Percentiles rank a stretch among this genome's conserved stretches.
These are phyloP conservation scores for Protomyces lactucae-debilis DNA, from an alignment of 1,139 yeast genomes.

Conservation along the genomic window DNA sequence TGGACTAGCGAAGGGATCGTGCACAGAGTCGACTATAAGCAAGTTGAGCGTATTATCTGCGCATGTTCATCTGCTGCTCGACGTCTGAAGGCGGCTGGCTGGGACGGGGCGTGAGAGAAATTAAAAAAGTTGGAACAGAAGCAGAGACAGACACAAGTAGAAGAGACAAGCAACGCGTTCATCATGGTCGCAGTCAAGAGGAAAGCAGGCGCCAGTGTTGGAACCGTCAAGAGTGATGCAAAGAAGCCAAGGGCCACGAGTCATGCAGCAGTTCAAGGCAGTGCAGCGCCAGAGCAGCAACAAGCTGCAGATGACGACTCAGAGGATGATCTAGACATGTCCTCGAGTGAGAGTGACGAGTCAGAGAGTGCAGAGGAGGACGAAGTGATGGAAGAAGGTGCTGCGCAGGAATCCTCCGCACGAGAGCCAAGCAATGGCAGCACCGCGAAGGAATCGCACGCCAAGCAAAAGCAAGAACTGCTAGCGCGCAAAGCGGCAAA, in stretches of 20 bases:
- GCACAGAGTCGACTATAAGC: no score
- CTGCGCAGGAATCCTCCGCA: constrained; percentile 29
- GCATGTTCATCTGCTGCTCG: no score
- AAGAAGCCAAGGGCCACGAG: neutral
- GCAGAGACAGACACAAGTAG: no score
- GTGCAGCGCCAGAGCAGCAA: neutral
- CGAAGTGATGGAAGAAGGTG: neutral
- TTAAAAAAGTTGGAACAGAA: no score
- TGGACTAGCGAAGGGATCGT: no score
- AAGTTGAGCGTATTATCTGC: no score
- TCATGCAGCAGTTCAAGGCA: neutral
- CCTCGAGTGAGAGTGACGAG: constrained; percentile 24
- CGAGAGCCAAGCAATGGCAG: constrained; percentile 4
- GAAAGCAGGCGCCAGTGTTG: neutral
- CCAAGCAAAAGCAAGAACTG: constrained; percentile 72
- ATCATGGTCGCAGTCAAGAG: neutral
- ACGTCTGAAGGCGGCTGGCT: no score
- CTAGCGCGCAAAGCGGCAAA: constrained; percentile 82
- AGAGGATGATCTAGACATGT: constrained; percentile 36
- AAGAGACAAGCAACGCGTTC: no score
- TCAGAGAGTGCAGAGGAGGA: neutral
- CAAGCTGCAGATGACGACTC: constrained; percentile 36
- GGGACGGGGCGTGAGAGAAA: no score
- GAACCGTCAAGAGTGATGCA: neutral
- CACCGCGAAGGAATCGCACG: constrained; percentile 60